Conservation (phyloP, 2,329 filamentous ascomycete species). For the Paecilomyces sp. region DNA sequence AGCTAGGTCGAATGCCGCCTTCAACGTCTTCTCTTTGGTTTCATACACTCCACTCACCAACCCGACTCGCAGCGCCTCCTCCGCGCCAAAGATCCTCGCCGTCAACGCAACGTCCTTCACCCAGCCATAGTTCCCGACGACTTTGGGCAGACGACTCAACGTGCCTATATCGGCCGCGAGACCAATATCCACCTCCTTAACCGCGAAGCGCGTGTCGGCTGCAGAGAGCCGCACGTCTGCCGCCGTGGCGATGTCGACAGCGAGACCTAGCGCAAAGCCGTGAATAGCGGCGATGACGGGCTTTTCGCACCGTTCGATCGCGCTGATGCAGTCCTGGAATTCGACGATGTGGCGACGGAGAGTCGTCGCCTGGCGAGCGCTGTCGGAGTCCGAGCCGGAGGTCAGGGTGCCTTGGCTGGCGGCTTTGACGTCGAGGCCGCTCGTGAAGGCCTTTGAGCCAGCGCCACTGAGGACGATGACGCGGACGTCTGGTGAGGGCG, state of each 20-base stretch:
- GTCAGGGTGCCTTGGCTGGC: conserved; percentile 50
- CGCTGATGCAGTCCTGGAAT: conserved; percentile 72
- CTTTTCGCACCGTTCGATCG: conserved; percentile 83
- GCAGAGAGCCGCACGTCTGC: conserved; percentile 37
- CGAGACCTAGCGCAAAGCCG: conserved; percentile 69
- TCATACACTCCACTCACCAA: conserved; percentile 36
- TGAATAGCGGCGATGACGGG: conserved; percentile 79
- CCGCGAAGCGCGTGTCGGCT: conserved; percentile 28
- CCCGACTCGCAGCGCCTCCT: conserved; percentile 38
- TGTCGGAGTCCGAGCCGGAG: conserved; percentile 41
- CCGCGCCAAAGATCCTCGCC: conserved; percentile 35
- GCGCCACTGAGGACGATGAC: conserved; percentile 72
- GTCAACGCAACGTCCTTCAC: conserved; percentile 43
- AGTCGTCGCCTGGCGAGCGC: conserved; percentile 55
- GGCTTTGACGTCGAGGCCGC: conserved; percentile 75
- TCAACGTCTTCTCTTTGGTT: conserved; percentile 55
- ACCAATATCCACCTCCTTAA: conserved; percentile 46
- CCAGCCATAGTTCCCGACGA: conserved; percentile 39
- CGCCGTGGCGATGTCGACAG: conserved; percentile 54
- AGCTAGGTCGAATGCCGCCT: conserved; percentile 57
- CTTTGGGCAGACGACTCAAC: conserved; percentile 39
- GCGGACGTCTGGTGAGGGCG: conserved; percentile 64
- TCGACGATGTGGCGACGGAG: conserved; percentile 64
- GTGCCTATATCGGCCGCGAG: conserved; percentile 44
- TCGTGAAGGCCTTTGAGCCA: conserved; percentile 76